Evolutionary conservation across 257 asterid genomes (phyloP).

Genomic region (Ballota nigra): DNA sequence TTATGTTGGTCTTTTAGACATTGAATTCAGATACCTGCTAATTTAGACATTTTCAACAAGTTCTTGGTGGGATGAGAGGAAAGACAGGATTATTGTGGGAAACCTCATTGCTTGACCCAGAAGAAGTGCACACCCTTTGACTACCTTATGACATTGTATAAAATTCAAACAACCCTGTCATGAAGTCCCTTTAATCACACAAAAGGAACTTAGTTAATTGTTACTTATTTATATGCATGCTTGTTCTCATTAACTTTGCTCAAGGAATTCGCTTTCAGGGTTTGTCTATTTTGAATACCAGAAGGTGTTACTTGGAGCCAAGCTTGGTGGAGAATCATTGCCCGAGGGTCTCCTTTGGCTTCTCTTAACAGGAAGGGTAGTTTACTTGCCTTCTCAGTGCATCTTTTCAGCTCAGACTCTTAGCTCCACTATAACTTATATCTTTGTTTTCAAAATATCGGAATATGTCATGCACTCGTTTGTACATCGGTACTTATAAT

Average conservation of each 20-base stretch:
- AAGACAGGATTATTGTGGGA: conserved; percentile 99
- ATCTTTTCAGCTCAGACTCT: not conserved
- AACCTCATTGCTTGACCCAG: conserved; percentile 95
- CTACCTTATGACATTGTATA: conserved; percentile 2
- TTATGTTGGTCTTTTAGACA: not conserved
- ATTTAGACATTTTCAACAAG: conserved; percentile 43
- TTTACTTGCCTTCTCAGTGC: conserved; percentile 14
- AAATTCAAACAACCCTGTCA: conserved; percentile 7
- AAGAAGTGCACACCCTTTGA: conserved; percentile 55
- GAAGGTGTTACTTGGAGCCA: conserved; percentile 79
- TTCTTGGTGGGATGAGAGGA: conserved; percentile 99
- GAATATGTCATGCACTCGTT: not conserved
- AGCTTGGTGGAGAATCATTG: conserved; percentile 91
- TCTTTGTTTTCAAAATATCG: not conserved
- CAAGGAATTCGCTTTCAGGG: conserved; percentile 98
- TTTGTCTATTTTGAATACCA: conserved; percentile 94
- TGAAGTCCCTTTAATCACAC: not conserved
- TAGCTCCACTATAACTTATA: not conserved
- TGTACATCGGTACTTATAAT: not conserved
- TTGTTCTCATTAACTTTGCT: conserved; percentile 18
- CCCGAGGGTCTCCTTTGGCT: conserved; percentile 99
- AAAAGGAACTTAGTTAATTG: not conserved
- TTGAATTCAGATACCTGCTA: conserved; percentile 10
- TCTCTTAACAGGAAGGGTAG: conserved; percentile 90
- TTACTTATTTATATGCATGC: not conserved